These are phyloP conservation scores for Phytopythium boreale DNA, from an alignment of 352 stramenopile species.

Conservation along the genomic window DNA sequence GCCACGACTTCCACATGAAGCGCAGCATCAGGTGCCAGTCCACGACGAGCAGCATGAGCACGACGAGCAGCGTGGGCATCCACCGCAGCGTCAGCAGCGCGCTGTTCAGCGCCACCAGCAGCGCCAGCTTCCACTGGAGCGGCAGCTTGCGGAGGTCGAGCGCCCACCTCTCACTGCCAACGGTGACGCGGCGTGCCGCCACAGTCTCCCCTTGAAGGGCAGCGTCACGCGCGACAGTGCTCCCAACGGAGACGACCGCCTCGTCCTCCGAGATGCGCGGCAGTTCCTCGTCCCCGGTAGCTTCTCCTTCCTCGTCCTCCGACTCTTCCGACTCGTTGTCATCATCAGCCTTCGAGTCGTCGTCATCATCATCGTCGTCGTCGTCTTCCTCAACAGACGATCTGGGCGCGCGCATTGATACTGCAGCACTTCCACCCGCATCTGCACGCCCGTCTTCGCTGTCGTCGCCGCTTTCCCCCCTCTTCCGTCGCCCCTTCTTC, in stretches of 20 bases:
- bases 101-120: conserved; percentile 26
- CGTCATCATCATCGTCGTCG: conserved; percentile 35
- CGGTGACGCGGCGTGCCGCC: not conserved
- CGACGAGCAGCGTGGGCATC: conserved; percentile 17
- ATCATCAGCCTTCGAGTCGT: conserved; percentile 34
- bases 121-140: conserved; percentile 32
- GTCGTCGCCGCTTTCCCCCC: not conserved
- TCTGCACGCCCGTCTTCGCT: not conserved
- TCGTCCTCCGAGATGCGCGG: conserved; percentile 19
- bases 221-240: not conserved
- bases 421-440: not conserved
- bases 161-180: conserved; percentile 10
- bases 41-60: conserved; percentile 27
- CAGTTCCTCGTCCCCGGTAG: conserved; percentile 8
- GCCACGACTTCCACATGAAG: conserved; percentile 20
- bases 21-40: conserved; percentile 28
- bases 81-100: conserved; percentile 25
- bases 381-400: conserved; percentile 31
- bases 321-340: conserved; percentile 32
- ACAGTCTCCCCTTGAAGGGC: no score
- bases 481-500: conserved; percentile 29
- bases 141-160: conserved; percentile 26
- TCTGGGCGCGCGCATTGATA: conserved; percentile 11
- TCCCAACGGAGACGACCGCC: not conserved
- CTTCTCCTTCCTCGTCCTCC: conserved; percentile 31